phyloP scores from a whole-genome alignment of 495 filamentous ascomycete genomes.

The Articulospora tetracladia region DNA sequence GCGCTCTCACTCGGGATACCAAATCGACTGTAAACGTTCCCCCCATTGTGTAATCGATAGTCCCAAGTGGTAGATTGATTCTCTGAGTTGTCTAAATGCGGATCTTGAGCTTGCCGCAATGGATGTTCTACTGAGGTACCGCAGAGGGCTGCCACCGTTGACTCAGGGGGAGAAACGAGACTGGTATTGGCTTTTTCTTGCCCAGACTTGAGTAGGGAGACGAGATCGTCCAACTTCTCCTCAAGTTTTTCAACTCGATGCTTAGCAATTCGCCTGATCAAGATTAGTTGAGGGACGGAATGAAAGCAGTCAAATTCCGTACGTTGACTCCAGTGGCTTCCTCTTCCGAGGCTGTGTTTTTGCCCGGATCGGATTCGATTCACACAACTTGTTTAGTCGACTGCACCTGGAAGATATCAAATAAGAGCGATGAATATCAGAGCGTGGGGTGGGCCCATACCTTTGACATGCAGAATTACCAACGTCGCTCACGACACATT shows the following conservation, averaged over 20 bases:
- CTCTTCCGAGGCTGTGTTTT: not conserved
- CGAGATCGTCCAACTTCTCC: conserved; percentile 20
- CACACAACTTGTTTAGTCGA: conserved; percentile 6
- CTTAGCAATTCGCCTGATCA: conserved; percentile 2
- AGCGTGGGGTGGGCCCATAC: not conserved
- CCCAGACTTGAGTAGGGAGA: conserved; percentile 11
- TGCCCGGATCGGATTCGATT: not conserved
- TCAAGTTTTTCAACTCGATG: conserved; percentile 15
- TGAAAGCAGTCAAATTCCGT: not conserved
- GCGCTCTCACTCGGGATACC: not conserved
- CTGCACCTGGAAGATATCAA: not conserved
- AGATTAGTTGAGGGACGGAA: not conserved
- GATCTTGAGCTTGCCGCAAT: not conserved
- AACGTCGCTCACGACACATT: conserved; percentile 1
- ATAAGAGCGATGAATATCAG: not conserved
- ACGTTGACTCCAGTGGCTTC: not conserved
- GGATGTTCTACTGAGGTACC: not conserved
- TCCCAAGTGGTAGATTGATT: conserved; percentile 3
- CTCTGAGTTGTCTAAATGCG: not conserved
- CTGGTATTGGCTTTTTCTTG: not conserved
- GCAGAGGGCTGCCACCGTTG: not conserved
- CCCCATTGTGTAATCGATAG: not conserved
- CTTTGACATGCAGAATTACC: not conserved
- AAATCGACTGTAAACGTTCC: not conserved
- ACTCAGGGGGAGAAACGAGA: not conserved